phyloP scores from a whole-genome alignment of 306 rosid genomes.

The Pterocarpus santalinus region DNA sequence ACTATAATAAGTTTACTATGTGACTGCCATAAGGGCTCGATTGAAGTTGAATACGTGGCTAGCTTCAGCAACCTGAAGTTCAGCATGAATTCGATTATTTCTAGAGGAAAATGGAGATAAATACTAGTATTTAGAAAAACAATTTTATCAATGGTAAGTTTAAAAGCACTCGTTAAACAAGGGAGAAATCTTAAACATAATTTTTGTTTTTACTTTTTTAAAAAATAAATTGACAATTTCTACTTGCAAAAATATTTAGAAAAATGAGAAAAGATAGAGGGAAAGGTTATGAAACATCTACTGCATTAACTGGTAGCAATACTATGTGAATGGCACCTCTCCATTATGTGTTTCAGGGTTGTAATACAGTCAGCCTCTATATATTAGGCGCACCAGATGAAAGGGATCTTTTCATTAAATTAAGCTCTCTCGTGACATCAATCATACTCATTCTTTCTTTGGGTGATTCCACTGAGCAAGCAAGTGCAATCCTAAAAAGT shows the following conservation, averaged over 20 bases:
- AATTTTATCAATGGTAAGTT: too few relatives aligned
- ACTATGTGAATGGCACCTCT: neutral
- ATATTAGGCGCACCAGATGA: neutral
- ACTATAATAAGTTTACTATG: too few relatives aligned
- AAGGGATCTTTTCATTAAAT: constrained; percentile 4
- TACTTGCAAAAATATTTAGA: too few relatives aligned
- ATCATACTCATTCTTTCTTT: constrained; percentile 42
- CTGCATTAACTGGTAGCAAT: neutral
- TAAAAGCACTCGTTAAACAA: too few relatives aligned
- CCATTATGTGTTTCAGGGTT: neutral
- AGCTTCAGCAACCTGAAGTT: neutral
- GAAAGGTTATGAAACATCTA: neutral
- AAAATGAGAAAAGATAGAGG: neutral
- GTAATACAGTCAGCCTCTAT: neutral
- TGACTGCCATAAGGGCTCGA: neutral
- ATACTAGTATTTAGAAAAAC: too few relatives aligned
- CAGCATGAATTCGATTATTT: neutral
- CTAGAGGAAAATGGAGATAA: neutral
- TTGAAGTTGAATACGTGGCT: neutral
- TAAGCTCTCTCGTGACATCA: constrained; percentile 42
- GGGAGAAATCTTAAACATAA: too few relatives aligned
- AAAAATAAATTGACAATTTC: too few relatives aligned
- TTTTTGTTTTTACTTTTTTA: too few relatives aligned
- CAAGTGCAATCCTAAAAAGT: constrained; percentile 44
- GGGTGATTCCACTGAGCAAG: constrained; percentile 40